These are phyloP conservation scores for Pythium pyrilobum DNA, from an alignment of 352 stramenopile genomes.

Conservation along the genomic window DNA sequence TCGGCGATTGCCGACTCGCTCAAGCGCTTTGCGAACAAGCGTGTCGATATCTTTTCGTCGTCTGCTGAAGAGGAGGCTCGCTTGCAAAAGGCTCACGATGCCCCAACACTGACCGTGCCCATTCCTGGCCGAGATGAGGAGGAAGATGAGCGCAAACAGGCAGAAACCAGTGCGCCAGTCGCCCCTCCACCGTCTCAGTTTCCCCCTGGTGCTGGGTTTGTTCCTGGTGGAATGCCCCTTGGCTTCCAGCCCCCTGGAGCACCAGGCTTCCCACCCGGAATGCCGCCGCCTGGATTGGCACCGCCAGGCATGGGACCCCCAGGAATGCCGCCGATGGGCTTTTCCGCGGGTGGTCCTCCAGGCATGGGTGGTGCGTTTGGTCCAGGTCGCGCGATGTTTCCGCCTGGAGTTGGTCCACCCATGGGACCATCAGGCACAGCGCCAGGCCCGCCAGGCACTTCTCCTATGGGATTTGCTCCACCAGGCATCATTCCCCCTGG, in stretches of 20 bases:
- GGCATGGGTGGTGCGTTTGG: not conserved
- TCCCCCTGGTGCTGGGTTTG: constrained; percentile 4
- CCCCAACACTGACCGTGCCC: constrained; percentile 15
- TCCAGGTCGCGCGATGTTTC: not conserved
- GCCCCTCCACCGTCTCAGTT: constrained; percentile 11
- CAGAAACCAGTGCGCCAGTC: not conserved
- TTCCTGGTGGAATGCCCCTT: not conserved
- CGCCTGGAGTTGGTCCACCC: not conserved
- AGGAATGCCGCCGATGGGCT: no score
- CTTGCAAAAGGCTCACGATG: constrained; percentile 35
- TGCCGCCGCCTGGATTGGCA: constrained; percentile 18
- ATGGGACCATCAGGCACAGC: constrained; percentile 22
- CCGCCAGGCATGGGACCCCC: constrained; percentile 1
- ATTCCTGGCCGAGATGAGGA: constrained; percentile 18
- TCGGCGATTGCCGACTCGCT: constrained; percentile 95
- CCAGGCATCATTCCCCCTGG: constrained; percentile 10
- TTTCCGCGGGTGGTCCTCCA: no score
- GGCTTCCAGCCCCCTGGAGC: constrained; percentile 5
- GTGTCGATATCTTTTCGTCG: constrained; percentile 92
- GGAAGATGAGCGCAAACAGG: constrained; percentile 15
- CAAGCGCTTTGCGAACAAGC: constrained; percentile 87
- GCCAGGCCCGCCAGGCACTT: constrained; percentile 8
- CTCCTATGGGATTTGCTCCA: constrained; percentile 3
- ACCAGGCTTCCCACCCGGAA: constrained; percentile 21
- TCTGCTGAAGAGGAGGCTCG: constrained; percentile 79